Evolutionary conservation across 1,284 basidiomycete species (phyloP).

Genomic region (Naganishia sp.): DNA sequence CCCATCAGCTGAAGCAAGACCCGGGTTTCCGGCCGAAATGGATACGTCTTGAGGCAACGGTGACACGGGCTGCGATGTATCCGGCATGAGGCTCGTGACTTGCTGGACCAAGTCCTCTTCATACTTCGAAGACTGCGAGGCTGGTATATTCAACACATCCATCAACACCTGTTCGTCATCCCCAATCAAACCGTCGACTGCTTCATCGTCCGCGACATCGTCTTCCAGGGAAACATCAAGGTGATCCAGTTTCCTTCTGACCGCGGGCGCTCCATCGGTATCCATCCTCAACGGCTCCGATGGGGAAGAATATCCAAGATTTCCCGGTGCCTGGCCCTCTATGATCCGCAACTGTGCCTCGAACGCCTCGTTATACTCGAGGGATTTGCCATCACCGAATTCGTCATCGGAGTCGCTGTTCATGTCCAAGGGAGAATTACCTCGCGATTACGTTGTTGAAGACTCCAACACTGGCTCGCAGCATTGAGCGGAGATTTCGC

Average conservation of each 20-base stretch:
- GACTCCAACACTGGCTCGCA: background rate
- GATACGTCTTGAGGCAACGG: background rate
- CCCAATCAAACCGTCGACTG: background rate
- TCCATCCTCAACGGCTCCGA: background rate
- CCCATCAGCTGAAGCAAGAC: background rate
- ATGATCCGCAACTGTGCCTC: conserved; percentile 18
- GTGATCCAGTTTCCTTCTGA: conserved; percentile 18
- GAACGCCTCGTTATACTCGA: conserved; percentile 28
- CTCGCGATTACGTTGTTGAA: background rate
- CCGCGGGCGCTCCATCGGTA: background rate
- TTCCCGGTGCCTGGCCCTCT: background rate
- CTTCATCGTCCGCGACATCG: conserved; percentile 6
- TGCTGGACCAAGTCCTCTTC: conserved; percentile 30
- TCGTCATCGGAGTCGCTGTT: conserved; percentile 27
- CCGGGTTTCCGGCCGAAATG: background rate
- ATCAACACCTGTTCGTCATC: conserved; percentile 1
- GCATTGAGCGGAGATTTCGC: background rate
- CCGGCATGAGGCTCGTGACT: conserved; percentile 19
- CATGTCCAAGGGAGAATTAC: background rate
- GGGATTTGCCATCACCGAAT: conserved; percentile 20
- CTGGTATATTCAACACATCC: conserved; percentile 5
- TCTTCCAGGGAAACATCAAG: conserved; percentile 7
- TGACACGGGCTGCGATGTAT: background rate
- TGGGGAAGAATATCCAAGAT: background rate
- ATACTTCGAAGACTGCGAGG: conserved; percentile 22